Base-by-base conservation (phyloP, 116 monocot genomes). In the Iris pallida region DNA sequence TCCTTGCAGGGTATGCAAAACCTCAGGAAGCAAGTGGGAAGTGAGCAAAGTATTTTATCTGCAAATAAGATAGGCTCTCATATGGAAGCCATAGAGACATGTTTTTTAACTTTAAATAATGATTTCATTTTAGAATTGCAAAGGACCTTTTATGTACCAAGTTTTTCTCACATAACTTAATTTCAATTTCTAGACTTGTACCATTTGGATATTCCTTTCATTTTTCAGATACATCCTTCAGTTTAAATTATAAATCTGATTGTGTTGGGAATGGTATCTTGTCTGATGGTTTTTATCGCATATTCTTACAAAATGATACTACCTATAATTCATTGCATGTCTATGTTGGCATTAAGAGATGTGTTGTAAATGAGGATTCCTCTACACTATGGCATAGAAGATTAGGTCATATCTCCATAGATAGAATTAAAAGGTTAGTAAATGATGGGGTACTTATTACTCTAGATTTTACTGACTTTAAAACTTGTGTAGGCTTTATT, bases 331-430 rank as follows among this genome's bases (percentile, higher is more conserved):
- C 18, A 6, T 18, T 59, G 59, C 59, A 59, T 30, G 5, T 59
- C 9, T 9, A 48, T 53, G 53, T 6, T 53, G 53, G 53, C 13
- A 14, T 53, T 53, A 53, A 53, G 53, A 10, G 61, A 42, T 42
- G 61, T 61, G 41, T 61, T 61, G 13, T 42, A 43, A 42, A 61
- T 61, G 41, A 61, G 12, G n/a, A 61, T 19, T 61, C 53, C 53
- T 53, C 53, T 42, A 61, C 13, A 9, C 42, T 61, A 12, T 42
- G 61, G 42, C 41, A 61, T 20, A 41, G 10, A 12, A 42, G 61
- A 61, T 61, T 61, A 43, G 13, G 7, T n/a, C n/a, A n/a, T n/a
- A n/a, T n/a, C n/a, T n/a, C n/a, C n/a, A n/a, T n/a, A n/a, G n/a
- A n/a, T n/a, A n/a, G n/a, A n/a, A n/a, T n/a, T n/a, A n/a, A n/a